Percentiles rank a stretch among this genome's conserved stretches.
Evolutionary conservation across 768 basidiomycete genomes (phyloP).

Genomic region (Phylloporus sp.): DNA sequence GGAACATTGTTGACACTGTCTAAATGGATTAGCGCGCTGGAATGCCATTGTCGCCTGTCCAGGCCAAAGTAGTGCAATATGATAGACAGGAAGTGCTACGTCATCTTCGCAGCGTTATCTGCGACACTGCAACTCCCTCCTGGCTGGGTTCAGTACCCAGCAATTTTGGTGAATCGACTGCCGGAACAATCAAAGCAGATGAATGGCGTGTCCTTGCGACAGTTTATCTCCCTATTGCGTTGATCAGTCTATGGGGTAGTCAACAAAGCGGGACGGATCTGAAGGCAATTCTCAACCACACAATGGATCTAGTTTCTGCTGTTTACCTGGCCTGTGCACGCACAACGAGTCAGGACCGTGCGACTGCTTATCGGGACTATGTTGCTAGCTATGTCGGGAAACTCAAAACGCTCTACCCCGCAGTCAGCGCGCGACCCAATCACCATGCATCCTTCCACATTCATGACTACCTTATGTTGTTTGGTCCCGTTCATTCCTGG

Average conservation of each 20-base stretch:
- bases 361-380: neutral
- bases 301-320: neutral
- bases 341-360: neutral
- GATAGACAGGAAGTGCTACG: neutral
- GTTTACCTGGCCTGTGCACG: neutral
- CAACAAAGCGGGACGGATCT: too few species aligned
- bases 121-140: neutral
- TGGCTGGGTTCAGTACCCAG: neutral
- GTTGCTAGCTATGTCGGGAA: neutral
- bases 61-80: neutral
- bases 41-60: neutral
- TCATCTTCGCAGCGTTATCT: neutral
- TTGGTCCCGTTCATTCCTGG: neutral
- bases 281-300: neutral
- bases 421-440: neutral
- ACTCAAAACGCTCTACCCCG: neutral
- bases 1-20: too few species aligned
- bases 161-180: neutral
- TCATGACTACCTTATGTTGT: neutral
- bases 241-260: slow-evolving; percentile 1
- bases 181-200: neutral
- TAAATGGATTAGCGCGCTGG: neutral
- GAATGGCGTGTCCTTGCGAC: neutral
- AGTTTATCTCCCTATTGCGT: neutral
- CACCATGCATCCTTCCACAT: neutral